A percentile compares a stretch with the other conserved stretches of the same genome.
Evolutionary conservation across 305 asterid species (phyloP).

Genomic region (Euphrasia arctica): DNA sequence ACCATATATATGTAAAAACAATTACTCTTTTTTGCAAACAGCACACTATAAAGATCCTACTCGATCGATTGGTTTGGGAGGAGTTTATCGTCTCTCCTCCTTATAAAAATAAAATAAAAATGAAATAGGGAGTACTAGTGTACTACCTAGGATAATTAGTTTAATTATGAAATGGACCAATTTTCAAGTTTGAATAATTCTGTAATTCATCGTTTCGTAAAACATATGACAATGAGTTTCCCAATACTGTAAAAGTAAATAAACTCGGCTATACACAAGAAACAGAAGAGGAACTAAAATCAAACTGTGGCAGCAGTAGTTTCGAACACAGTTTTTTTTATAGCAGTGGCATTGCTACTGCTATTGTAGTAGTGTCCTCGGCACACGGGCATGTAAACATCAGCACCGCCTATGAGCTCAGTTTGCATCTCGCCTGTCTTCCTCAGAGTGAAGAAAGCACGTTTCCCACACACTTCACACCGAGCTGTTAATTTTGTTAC

Average conservation of each 20-base stretch:
- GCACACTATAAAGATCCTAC: too few relatives aligned
- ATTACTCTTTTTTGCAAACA: too few relatives aligned
- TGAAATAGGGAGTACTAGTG: too few relatives aligned
- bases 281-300: too few relatives aligned
- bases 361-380: conserved; percentile 61
- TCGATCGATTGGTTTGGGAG: too few relatives aligned
- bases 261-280: not conserved
- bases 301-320: not conserved
- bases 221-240: not conserved
- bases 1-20: too few relatives aligned
- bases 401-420: conserved; percentile 82
- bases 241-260: not conserved
- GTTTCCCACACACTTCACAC: conserved; percentile 69
- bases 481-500: conserved; percentile 73
- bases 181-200: too few relatives aligned
- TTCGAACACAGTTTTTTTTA: not conserved
- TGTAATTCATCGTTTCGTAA: not conserved
- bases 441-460: conserved; percentile 70
- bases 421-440: conserved; percentile 48
- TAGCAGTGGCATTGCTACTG: not conserved
- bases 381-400: conserved; percentile 88
- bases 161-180: too few relatives aligned
- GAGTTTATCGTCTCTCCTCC: too few relatives aligned
- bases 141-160: too few relatives aligned
- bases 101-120: too few relatives aligned